A percentile compares a stretch with the other conserved stretches of the same genome.
These are phyloP conservation scores for Didymella arachidicola DNA, from an alignment of 2,329 filamentous ascomycete species.

Conservation along the genomic window DNA sequence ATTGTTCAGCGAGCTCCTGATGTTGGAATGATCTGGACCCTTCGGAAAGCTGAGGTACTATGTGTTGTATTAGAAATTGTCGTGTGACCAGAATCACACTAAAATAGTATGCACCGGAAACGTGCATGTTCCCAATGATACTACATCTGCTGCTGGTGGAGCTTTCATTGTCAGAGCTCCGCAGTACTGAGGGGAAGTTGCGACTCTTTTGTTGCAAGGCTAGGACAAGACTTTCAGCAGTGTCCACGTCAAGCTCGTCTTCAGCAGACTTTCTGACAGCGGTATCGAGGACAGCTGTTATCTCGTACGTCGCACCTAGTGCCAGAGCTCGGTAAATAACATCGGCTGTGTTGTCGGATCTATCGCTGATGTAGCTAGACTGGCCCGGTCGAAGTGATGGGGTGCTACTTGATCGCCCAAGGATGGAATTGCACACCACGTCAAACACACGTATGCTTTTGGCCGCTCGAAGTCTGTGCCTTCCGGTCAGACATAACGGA, in stretches of 20 bases:
- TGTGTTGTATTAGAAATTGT: conserved; percentile 62
- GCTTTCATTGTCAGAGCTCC: conserved; percentile 24
- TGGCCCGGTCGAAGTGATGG: conserved; percentile 25
- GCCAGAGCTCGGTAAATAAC: conserved; percentile 21
- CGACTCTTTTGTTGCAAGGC: conserved; percentile 56
- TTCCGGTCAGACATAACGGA: neutral
- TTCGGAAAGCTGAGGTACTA: conserved; percentile 46
- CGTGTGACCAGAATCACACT: conserved; percentile 65
- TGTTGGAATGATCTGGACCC: conserved; percentile 33
- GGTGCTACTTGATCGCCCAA: conserved; percentile 55
- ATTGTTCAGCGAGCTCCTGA: conserved; percentile 35
- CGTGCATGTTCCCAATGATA: conserved; percentile 61
- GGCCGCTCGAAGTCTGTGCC: conserved; percentile 53
- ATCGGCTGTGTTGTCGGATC: conserved; percentile 1
- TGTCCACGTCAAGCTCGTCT: conserved; percentile 14
- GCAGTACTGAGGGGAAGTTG: conserved; percentile 51
- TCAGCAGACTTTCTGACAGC: conserved; percentile 24
- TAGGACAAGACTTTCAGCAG: conserved; percentile 25
- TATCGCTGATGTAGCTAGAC: conserved; percentile 19
- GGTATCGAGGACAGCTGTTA: conserved; percentile 30
- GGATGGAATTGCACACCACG: conserved; percentile 58
- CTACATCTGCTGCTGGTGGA: conserved; percentile 39
- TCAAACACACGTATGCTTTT: conserved; percentile 60
- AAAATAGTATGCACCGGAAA: conserved; percentile 67
- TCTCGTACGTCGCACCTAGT: conserved; percentile 33